Evolutionary conservation across 768 basidiomycete species (phyloP).

Genomic region (Mycena maculata): DNA sequence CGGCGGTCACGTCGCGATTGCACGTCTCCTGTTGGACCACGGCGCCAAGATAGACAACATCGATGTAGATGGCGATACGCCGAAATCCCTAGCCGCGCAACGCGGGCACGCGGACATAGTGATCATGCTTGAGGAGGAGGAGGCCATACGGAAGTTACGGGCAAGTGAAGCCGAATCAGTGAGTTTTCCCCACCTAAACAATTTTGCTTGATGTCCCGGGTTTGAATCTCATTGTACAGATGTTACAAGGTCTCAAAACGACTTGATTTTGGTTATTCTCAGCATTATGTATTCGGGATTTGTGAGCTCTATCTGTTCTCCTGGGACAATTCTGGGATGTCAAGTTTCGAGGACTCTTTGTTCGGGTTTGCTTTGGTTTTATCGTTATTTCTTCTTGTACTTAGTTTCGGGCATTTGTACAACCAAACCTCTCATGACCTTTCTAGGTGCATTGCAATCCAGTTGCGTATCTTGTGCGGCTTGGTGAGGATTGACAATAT

Average conservation of each 20-base stretch:
- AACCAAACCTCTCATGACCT: too few relatives aligned
- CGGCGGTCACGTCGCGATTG: slow-evolving; percentile 32
- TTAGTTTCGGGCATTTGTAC: background rate
- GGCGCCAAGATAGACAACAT: slow-evolving; percentile 33
- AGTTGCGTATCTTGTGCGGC: too few relatives aligned
- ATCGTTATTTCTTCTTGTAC: background rate
- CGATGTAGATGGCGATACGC: slow-evolving; percentile 36
- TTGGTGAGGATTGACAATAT: too few relatives aligned
- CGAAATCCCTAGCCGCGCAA: slow-evolving; percentile 26
- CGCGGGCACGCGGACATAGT: slow-evolving; percentile 32
- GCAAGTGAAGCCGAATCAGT: slow-evolving; percentile 14
- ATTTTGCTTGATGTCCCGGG: background rate
- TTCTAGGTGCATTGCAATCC: background rate
- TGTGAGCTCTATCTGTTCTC: too few relatives aligned
- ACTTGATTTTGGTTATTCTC: background rate
- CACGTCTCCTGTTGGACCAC: slow-evolving; percentile 32
- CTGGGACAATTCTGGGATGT: background rate
- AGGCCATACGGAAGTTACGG: slow-evolving; percentile 16
- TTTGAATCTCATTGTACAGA: background rate
- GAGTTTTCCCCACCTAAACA: background rate
- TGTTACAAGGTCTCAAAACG: background rate
- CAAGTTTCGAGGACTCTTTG: background rate
- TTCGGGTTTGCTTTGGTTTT: background rate
- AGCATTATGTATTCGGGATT: background rate
- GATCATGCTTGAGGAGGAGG: slow-evolving; percentile 34